Conservation (phyloP, 441 rosid genomes). For the Jatropha multifida region DNA sequence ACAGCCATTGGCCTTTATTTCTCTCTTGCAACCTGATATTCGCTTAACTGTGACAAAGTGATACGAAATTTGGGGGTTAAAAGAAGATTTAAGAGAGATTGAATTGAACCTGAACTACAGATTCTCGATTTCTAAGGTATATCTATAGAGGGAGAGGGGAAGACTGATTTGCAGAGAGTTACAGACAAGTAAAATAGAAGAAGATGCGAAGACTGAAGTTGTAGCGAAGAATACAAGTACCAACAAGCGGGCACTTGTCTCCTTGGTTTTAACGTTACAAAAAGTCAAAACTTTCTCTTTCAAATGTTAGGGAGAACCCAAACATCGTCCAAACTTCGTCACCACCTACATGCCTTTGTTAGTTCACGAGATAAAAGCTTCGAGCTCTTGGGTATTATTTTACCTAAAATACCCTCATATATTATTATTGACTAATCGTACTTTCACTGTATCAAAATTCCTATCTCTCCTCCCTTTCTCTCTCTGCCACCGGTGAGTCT, state of each 20-base stretch:
- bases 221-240: neutral
- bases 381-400: neutral
- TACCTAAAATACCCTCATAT: slow-evolving; percentile 4
- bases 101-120: neutral
- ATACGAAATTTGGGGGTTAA: neutral
- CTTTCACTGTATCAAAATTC: neutral
- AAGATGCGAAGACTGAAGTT: neutral
- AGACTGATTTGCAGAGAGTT: neutral
- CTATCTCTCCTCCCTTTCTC: neutral
- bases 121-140: neutral
- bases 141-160: neutral
- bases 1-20: slow-evolving; percentile 20
- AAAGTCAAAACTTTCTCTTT: neutral
- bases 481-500: neutral
- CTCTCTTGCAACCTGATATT: slow-evolving; percentile 10
- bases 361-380: neutral
- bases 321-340: neutral
- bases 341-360: neutral
- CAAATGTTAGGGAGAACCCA: neutral
- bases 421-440: neutral
- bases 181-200: neutral
- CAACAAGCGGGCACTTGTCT: neutral
- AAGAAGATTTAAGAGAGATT: neutral
- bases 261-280: neutral
- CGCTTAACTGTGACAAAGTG: neutral